Base-by-base conservation (phyloP, 2,329 filamentous ascomycete species). In the Apiospora sp. region DNA sequence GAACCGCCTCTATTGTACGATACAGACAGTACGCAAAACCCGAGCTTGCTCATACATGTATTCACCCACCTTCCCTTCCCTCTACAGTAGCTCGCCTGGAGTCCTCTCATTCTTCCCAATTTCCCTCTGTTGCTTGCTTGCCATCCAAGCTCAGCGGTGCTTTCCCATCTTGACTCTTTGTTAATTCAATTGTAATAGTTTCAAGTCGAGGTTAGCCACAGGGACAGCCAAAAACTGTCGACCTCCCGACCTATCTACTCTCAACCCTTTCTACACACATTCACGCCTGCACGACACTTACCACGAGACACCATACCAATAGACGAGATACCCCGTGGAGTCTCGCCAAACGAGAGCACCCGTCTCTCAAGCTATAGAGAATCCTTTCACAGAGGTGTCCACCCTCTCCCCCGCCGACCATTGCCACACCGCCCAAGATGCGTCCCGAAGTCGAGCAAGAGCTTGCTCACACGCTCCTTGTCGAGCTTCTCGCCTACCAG, bases 361-460 rank as follows among this genome's bases (percentile, higher is more conserved):
- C 51, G 67, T 72, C 72, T 46, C 71, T 71, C 48, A 46, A 58
- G 41, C 34, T n/a, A 41, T 30, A 49, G 27, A 67, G 69, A 70
- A 71, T 58, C 46, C 70, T 69, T 69, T 61, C 34, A 49, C 16
- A 69, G 67, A 64, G 70, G 69, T 72, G 41, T 61, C 58, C 71
- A 48, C 51, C 24, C 58, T 72, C 64, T 73, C 71, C 71, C 69
- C 44, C 68, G 71, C 69, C 68, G 75, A 71, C 67, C 72, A 72
- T 71, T 74, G 71, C 72, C 70, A 69, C 75, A 72, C 72, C 77
- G 69, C 72, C 80, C 87, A 92, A 80, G 79, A 98, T 98, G 96
- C 94, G 94, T 88, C 96, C 96, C 84, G 96, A 99, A 91, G 89
- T 98, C 85, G 96, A 99, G 92, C 96, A 99, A 87, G 96, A 99